These are phyloP conservation scores for Stramenopiles sp. DNA, from an alignment of 352 stramenopile genomes.

Conservation along the genomic window DNA sequence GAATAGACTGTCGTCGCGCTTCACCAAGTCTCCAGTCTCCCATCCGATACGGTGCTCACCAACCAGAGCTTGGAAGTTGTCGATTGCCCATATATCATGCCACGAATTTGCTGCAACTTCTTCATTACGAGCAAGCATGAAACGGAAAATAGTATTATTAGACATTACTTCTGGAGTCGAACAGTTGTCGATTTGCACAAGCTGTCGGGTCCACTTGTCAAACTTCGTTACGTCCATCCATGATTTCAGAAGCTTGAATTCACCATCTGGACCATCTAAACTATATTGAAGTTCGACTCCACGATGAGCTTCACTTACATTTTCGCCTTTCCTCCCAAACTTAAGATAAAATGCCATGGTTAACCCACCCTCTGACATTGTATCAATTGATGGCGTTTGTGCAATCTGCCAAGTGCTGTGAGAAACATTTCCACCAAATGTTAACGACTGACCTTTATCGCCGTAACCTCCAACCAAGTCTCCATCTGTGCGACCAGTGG, in stretches of 20 bases:
- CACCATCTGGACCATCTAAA: not conserved
- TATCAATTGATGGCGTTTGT: slow-evolving; percentile 1
- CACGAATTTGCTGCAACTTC: not conserved
- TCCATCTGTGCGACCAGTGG: not conserved
- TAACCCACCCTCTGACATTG: not conserved
- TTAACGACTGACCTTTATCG: not conserved
- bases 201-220: not conserved
- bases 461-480: not conserved
- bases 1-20: not conserved
- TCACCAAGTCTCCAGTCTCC: not conserved
- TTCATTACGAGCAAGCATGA: not conserved
- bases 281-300: not conserved
- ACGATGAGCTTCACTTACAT: not conserved
- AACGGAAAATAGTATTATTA: not conserved
- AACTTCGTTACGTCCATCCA: not conserved
- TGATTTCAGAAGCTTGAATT: not conserved
- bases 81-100: not conserved
- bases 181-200: not conserved
- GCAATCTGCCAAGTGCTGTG: not conserved
- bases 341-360: not conserved
- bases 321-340: not conserved
- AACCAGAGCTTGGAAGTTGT: not conserved
- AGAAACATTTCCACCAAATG: not conserved
- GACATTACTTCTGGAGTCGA: not conserved
- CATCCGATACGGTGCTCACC: not conserved